Evolutionary conservation across 139 green algal genomes (phyloP).

Genomic region (Limnomonas spitsbergensis): DNA sequence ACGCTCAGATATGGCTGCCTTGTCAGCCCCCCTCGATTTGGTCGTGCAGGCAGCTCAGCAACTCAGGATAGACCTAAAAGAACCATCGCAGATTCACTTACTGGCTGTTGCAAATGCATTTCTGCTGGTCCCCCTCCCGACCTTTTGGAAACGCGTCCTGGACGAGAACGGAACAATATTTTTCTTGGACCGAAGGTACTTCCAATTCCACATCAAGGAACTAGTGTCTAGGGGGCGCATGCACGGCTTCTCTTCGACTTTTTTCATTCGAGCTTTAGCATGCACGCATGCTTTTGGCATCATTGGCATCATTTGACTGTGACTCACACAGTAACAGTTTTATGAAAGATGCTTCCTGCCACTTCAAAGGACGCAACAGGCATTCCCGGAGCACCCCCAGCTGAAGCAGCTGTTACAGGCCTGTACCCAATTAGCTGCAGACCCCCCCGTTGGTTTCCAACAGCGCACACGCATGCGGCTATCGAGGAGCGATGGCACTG

Average conservation of each 20-base stretch:
- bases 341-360: too few species aligned
- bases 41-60: too few species aligned
- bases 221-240: too few species aligned
- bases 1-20: too few species aligned
- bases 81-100: not conserved
- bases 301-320: too few species aligned
- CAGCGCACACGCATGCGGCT: conserved; percentile 2
- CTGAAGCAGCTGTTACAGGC: not conserved
- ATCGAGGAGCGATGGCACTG: not conserved
- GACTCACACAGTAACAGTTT: too few species aligned
- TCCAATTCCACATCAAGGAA: not conserved
- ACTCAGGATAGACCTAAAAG: not conserved
- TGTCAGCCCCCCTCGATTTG: too few species aligned
- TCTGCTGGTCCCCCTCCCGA: not conserved
- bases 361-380: not conserved
- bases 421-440: not conserved
- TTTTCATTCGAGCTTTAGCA: too few species aligned
- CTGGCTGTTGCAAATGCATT: not conserved
- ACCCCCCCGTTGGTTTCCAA: not conserved
- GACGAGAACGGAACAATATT: not conserved
- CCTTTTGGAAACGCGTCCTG: not conserved
- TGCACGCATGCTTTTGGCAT: too few species aligned
- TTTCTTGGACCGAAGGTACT: not conserved
- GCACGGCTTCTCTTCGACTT: too few species aligned
- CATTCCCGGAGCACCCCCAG: not conserved